Base-by-base conservation (phyloP, 352 stramenopile species). In the Phytophthora megakarya region DNA sequence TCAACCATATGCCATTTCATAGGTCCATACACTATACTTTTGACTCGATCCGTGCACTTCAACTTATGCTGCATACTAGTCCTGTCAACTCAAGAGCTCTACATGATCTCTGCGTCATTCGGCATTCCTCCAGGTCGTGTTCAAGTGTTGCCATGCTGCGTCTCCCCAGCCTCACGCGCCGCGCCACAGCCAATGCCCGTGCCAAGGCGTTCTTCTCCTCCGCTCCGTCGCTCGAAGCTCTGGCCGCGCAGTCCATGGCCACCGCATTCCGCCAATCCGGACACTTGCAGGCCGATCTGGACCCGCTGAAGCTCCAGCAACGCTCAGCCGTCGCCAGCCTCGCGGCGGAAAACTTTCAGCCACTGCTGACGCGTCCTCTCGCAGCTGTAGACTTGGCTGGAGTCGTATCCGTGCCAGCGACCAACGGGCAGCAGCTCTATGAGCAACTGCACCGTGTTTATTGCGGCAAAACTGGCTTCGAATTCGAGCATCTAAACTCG, bases 391-490 rank as follows among this genome's bases (percentile, higher is more conserved):
- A 77, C 33, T 38, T 83, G 37, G 32, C 10, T 0, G 53, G 33
- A 5, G 58, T 76, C 18, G 50, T 80, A 19, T 67, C 75, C 1
- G 25, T 75, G 4, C 21, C 65, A 15, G 67, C 55, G 1, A 23
- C 59, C 9, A 81, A 57, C 16, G 80, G 80, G 10, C 69, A 87
- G 32, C 64, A 78, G 30, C 65, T 86, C 28, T 93, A 89, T 67
- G 75, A 88, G 12, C 67, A 84, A 39, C 56, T 95, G 28, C 73
- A 78, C 19, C 59, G 64, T 13, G 67, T 75, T 18, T 96, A 96
- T 64, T 93, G 83, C 61, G 78, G 85, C 26, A 89, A 91, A 63
- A 87, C 91, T 11, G 85, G 86, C 26, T 89, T 88, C 54, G 86
- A 96, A 72, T 93, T 93, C 61, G 73, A 90, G 72, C 74, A 95